Evolutionary conservation across 2,329 filamentous ascomycete species (phyloP).

Genomic region (Esteya vermicola): DNA sequence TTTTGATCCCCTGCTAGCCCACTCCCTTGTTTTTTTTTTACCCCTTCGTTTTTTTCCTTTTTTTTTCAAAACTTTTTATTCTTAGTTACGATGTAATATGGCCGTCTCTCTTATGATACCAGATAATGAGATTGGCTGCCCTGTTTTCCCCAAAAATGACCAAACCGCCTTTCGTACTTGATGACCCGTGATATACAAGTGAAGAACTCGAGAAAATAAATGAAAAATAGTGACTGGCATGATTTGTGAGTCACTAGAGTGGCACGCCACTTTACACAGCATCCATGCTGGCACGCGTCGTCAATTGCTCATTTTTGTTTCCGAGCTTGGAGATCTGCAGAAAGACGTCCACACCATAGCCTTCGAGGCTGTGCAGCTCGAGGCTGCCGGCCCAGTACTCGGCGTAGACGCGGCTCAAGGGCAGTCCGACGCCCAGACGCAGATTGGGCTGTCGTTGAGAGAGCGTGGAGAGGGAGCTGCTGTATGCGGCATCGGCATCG

Average conservation of each 20-base stretch:
- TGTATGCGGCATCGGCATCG: slow-evolving; percentile 2
- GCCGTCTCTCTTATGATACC: slow-evolving; percentile 34
- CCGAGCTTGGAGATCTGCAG: slow-evolving; percentile 91
- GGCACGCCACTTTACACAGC: too few species aligned
- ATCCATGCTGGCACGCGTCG: slow-evolving; percentile 62
- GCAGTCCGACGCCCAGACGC: slow-evolving; percentile 80
- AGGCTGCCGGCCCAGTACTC: slow-evolving; percentile 96
- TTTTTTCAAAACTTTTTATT: slow-evolving; percentile 15
- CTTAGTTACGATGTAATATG: slow-evolving; percentile 34
- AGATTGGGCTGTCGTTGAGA: slow-evolving; percentile 75
- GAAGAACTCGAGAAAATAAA: background rate
- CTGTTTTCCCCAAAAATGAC: slow-evolving; percentile 9
- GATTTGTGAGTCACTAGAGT: too few species aligned
- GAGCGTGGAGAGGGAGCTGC: slow-evolving; percentile 61
- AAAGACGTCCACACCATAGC: slow-evolving; percentile 92
- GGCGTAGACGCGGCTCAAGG: slow-evolving; percentile 86
- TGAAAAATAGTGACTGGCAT: background rate
- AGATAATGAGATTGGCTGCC: slow-evolving; percentile 25
- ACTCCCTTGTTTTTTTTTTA: slow-evolving; percentile 9
- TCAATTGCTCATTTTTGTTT: slow-evolving; percentile 95
- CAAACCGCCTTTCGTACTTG: too few species aligned
- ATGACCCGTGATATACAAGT: too few species aligned
- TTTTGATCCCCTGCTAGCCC: slow-evolving; percentile 1
- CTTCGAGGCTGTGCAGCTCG: slow-evolving; percentile 82
- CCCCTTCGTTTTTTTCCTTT: slow-evolving; percentile 4